Conservation (phyloP, 2,329 filamentous ascomycete species). For the Fusarium caatingaense region DNA sequence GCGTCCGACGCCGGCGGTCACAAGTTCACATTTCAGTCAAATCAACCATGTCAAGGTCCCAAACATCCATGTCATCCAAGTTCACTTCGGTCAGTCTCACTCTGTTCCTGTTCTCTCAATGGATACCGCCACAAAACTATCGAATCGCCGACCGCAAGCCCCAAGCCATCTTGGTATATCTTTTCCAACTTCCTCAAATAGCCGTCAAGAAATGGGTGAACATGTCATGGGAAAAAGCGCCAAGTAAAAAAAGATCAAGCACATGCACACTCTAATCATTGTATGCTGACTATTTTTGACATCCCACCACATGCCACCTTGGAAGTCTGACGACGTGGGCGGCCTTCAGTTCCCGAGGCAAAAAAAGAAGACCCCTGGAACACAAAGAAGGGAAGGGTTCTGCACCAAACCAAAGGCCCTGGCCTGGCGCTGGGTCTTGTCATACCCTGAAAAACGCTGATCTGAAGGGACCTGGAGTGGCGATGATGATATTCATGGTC, state of each 20-base stretch:
- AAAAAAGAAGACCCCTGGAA: slow-evolving; percentile 35
- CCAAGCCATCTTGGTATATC: slow-evolving; percentile 18
- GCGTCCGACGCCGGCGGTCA: slow-evolving; percentile 42
- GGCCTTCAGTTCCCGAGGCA: slow-evolving; percentile 34
- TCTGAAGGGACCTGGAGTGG: slow-evolving; percentile 26
- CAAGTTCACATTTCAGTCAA: slow-evolving; percentile 41
- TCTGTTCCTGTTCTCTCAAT: slow-evolving; percentile 16
- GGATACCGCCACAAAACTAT: slow-evolving; percentile 36
- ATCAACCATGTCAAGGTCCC: slow-evolving; percentile 22
- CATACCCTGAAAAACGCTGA: slow-evolving; percentile 32
- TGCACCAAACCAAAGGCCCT: background rate
- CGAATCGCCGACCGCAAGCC: slow-evolving; percentile 15
- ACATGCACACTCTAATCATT: slow-evolving; percentile 1
- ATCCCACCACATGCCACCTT: slow-evolving; percentile 29
- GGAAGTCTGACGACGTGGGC: slow-evolving; percentile 12
- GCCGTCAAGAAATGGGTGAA: background rate
- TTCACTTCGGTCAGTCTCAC: slow-evolving; percentile 27
- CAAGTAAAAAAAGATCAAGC: slow-evolving; percentile 16
- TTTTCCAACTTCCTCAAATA: slow-evolving; percentile 21
- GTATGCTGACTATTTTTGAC: background rate
- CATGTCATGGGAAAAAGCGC: background rate
- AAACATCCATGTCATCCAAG: slow-evolving; percentile 20
- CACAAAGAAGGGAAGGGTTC: slow-evolving; percentile 27
- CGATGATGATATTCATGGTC: slow-evolving; percentile 30
- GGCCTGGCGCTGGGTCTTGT: slow-evolving; percentile 1